Conservation (phyloP, 2,329 filamentous ascomycete species). For the Diplodia corticola region DNA sequence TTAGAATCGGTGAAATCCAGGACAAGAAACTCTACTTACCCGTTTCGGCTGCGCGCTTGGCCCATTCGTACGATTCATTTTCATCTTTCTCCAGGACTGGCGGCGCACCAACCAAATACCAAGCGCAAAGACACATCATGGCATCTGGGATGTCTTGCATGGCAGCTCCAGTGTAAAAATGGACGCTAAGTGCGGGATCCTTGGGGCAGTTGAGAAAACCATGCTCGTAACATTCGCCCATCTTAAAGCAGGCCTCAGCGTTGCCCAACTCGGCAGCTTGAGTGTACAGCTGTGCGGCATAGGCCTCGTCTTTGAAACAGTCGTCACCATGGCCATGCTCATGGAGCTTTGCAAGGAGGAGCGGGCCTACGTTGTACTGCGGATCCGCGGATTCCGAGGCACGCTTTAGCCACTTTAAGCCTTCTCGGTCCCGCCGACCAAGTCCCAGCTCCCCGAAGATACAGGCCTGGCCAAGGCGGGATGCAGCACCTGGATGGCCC, state of each 20-base stretch:
- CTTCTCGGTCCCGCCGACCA: conserved; percentile 82
- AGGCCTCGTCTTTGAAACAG: conserved; percentile 78
- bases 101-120: conserved; percentile 95
- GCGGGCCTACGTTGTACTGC: conserved; percentile 92
- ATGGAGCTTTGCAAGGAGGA: conserved; percentile 84
- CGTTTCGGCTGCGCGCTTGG: conserved; percentile 77
- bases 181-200: conserved; percentile 89
- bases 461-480: conserved; percentile 86
- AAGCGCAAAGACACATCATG: conserved; percentile 98
- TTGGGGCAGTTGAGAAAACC: conserved; percentile 82
- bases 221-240: conserved; percentile 97
- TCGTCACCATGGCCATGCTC: conserved; percentile 93
- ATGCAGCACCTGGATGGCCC: conserved; percentile 92
- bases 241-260: conserved; percentile 77
- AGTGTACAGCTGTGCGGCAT: conserved; percentile 91
- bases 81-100: conserved; percentile 93
- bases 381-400: conserved; percentile 84
- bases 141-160: conserved; percentile 79
- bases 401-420: conserved; percentile 93
- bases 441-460: conserved; percentile 83
- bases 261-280: conserved; percentile 92
- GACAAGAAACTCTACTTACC: conserved; percentile 57
- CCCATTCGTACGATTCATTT: conserved; percentile 96
- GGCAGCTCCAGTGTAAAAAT: conserved; percentile 94
- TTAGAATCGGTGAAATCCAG: neutral